Conservation (phyloP, 257 asterid genomes). For the Agastache rugosa region DNA sequence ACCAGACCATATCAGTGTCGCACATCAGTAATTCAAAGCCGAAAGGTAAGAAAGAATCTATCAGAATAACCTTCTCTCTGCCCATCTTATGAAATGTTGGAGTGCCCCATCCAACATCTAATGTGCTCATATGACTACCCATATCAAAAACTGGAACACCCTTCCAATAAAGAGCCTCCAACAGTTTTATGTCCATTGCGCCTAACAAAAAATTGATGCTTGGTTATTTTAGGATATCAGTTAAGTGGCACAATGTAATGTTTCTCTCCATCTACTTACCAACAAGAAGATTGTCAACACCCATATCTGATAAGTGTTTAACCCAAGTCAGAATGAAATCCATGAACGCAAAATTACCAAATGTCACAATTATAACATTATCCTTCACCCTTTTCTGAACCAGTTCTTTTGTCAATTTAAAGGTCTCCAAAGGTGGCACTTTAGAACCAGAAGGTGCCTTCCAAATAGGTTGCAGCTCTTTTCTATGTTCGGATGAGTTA, state of each 20-base stretch:
- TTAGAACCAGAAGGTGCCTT: conserved; percentile 79
- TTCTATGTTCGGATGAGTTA: conserved; percentile 38
- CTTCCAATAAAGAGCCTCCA: conserved; percentile 97
- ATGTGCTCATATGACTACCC: conserved; percentile 99
- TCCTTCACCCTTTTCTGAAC: conserved; percentile 78
- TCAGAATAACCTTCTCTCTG: conserved; percentile 87
- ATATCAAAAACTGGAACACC: conserved; percentile 97
- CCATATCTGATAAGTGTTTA: conserved; percentile 88
- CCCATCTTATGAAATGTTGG: conserved; percentile 97
- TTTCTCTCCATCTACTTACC: conserved; percentile 59
- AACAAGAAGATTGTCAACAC: conserved; percentile 83
- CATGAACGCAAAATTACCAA: conserved; percentile 98
- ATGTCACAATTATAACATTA: conserved; percentile 79
- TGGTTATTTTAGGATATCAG: conserved; percentile 29
- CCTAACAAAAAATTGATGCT: conserved; percentile 50
- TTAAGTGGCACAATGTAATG: conserved; percentile 27
- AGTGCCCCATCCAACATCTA: conserved; percentile 98
- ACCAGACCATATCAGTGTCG: conserved; percentile 99
- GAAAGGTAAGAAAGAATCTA: conserved; percentile 79
- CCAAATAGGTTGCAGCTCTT: conserved; percentile 69
- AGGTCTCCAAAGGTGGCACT: conserved; percentile 78
- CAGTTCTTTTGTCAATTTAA: conserved; percentile 78
- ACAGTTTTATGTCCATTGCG: conserved; percentile 94
- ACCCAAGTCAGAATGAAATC: conserved; percentile 98
- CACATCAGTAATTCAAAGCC: conserved; percentile 97